Evolutionary conservation across 2,329 filamentous ascomycete genomes (phyloP).

Genomic region (Pezicula carpinea): DNA sequence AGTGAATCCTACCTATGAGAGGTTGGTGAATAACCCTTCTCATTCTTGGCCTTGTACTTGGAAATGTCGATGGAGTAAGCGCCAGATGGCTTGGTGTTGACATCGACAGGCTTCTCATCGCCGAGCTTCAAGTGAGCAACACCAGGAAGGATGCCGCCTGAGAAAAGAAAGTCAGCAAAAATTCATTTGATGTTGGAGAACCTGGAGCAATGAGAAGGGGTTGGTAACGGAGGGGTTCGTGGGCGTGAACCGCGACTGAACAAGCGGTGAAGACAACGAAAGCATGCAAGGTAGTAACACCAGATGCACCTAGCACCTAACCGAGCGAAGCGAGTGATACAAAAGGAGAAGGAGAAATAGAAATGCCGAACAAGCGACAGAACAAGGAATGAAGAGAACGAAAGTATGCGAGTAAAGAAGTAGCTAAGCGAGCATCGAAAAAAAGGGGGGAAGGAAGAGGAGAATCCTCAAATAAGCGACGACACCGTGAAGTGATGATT

Average conservation of each 20-base stretch:
- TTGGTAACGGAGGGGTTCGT: neutral
- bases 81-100: conserved; percentile 10
- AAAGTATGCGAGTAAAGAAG: too few relatives aligned
- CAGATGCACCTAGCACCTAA: too few relatives aligned
- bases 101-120: conserved; percentile 12
- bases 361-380: too few relatives aligned
- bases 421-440: too few relatives aligned
- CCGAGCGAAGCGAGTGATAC: too few relatives aligned
- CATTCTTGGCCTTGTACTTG: conserved; percentile 2
- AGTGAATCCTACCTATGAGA: conserved; percentile 15
- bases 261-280: conserved; percentile 6
- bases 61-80: conserved; percentile 10
- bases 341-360: too few relatives aligned
- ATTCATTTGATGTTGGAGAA: neutral
- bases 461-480: too few relatives aligned
- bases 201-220: neutral
- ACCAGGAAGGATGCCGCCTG: conserved; percentile 9
- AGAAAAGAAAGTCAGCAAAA: neutral
- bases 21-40: conserved; percentile 10
- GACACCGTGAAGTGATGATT: too few relatives aligned
- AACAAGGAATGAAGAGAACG: too few relatives aligned
- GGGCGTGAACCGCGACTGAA: conserved; percentile 6
- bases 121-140: conserved; percentile 9
- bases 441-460: too few relatives aligned
- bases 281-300: too few relatives aligned